phyloP scores from a whole-genome alignment of 1,139 yeast species.

The Lodderomyces theae region DNA sequence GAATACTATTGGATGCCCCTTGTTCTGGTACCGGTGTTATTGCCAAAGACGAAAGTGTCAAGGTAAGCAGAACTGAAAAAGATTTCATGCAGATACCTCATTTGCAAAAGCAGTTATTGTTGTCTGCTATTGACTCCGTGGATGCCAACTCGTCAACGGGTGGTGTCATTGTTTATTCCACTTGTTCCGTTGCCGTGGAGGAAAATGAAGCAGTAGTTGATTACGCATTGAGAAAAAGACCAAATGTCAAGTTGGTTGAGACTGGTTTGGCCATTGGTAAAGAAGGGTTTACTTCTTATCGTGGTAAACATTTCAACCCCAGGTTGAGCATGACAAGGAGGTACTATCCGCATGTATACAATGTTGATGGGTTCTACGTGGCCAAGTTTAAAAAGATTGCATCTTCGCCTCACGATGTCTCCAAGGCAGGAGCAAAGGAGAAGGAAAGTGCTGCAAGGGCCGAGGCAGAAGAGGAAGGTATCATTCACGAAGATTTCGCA shows the following conservation, averaged over 20 bases:
- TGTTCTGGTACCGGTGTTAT: conserved; percentile 99
- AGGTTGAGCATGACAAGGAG: conserved; percentile 80
- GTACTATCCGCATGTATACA: conserved; percentile 96
- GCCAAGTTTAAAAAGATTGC: conserved; percentile 94
- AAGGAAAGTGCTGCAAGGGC: conserved; percentile 78
- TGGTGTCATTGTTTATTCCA: conserved; percentile 92
- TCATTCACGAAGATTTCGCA: conserved; percentile 84
- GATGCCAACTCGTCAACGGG: conserved; percentile 91
- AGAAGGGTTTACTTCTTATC: conserved; percentile 88
- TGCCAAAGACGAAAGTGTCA: conserved; percentile 94
- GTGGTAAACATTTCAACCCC: conserved; percentile 89
- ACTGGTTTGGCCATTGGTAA: conserved; percentile 94
- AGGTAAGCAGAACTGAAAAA: conserved; percentile 89
- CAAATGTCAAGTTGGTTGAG: conserved; percentile 92
- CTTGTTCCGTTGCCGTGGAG: conserved; percentile 97
- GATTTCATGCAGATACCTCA: conserved; percentile 97
- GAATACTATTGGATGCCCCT: conserved; percentile 95
- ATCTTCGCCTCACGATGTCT: conserved; percentile 76
- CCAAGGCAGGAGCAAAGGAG: conserved; percentile 87
- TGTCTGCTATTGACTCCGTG: conserved; percentile 96
- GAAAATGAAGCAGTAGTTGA: conserved; percentile 99
- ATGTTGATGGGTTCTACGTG: conserved; percentile 97
- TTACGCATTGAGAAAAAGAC: conserved; percentile 93
- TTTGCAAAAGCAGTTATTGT: conserved; percentile 86
- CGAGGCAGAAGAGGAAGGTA: conserved; percentile 76